Evolutionary conservation across 148 eudicot species (phyloP).

Genomic region (Rhododendron williamsianum): DNA sequence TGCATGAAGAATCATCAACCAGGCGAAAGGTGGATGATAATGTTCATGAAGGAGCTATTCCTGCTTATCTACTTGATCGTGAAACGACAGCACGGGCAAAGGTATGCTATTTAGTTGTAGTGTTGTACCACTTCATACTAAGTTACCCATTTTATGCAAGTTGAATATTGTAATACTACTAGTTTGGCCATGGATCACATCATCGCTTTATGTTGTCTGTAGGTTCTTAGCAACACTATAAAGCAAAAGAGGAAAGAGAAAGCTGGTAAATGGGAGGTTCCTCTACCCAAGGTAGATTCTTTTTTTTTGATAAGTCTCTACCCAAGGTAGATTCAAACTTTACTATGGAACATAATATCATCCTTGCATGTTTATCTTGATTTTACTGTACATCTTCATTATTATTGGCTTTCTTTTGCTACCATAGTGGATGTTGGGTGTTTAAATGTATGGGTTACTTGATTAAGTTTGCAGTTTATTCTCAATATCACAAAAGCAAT

Average conservation of each 20-base stretch:
- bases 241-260: conserved; percentile 97
- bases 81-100: conserved; percentile 83
- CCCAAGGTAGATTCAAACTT: conserved; percentile 57
- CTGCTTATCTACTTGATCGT: conserved; percentile 97
- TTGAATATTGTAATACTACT: neutral
- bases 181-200: neutral
- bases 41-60: conserved; percentile 86
- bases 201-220: conserved; percentile 7
- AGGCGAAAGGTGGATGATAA: conserved; percentile 96
- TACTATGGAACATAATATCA: neutral
- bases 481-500: neutral
- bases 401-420: neutral
- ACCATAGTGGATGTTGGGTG: neutral
- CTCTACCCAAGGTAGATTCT: conserved; percentile 76
- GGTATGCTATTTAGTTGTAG: conserved; percentile 33
- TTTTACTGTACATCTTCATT: neutral
- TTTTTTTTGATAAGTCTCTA: conserved; percentile 22
- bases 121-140: neutral
- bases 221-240: conserved; percentile 90
- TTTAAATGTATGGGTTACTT: neutral
- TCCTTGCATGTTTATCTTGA: neutral
- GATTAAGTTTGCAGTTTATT: neutral
- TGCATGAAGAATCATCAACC: conserved; percentile 87
- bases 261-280: conserved; percentile 99
- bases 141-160: neutral